These are phyloP conservation scores for Neopestalotiopsis rosae DNA, from an alignment of 2,329 filamentous ascomycete genomes.

Conservation along the genomic window DNA sequence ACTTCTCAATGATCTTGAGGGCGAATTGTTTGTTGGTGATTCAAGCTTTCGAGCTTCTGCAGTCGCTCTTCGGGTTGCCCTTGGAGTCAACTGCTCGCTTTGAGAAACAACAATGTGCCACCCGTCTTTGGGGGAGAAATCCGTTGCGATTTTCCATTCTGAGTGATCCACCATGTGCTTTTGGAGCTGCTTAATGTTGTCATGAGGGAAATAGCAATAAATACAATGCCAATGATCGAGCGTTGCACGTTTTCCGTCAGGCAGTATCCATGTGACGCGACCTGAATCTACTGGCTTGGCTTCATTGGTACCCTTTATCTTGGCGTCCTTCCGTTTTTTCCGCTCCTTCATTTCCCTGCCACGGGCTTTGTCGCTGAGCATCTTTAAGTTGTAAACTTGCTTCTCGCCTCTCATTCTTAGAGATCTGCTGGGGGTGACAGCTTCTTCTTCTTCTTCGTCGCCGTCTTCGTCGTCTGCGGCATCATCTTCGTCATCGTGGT, in stretches of 20 bases:
- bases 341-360: constrained; percentile 55
- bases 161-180: constrained; percentile 55
- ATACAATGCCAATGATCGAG: constrained; percentile 58
- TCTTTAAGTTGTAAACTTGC: constrained; percentile 65
- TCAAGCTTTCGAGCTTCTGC: constrained; percentile 29
- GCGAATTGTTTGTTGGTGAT: constrained; percentile 28
- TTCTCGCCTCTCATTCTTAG: constrained; percentile 53
- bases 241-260: constrained; percentile 47
- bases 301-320: constrained; percentile 26
- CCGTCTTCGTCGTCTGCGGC: constrained; percentile 40
- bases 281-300: constrained; percentile 31
- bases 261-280: constrained; percentile 53
- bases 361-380: constrained; percentile 61
- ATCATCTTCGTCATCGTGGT: constrained; percentile 28
- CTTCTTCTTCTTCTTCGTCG: constrained; percentile 55
- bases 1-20: constrained; percentile 9
- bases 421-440: constrained; percentile 57
- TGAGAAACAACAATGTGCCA: constrained; percentile 33
- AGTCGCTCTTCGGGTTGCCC: constrained; percentile 25
- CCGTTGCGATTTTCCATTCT: constrained; percentile 49
- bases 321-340: constrained; percentile 38
- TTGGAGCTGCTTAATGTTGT: constrained; percentile 53
- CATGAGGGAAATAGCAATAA: constrained; percentile 53
- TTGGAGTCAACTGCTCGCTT: constrained; percentile 32
- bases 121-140: constrained; percentile 25